Evolutionary conservation across 2,329 filamentous ascomycete species (phyloP), one percentile per base, ranked within the genome.

Genomic region (Metarhizium sp.): DNA sequence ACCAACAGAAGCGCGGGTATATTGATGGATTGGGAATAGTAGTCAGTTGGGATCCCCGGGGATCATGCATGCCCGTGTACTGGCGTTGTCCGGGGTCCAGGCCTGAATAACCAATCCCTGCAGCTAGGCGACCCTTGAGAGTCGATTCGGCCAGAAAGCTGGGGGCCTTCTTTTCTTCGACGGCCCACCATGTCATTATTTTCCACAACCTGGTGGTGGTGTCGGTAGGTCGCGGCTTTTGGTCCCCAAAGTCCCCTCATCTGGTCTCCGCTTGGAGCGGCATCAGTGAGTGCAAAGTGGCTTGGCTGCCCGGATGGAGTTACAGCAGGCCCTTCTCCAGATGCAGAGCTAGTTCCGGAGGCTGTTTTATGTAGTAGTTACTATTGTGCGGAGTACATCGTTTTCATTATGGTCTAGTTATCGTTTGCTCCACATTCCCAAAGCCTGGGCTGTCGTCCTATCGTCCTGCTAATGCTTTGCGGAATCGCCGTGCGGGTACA

Each of bases 401-500:
- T 40, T 14, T 20, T 45, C 13, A n/a, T 43, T 43, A 20, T 8
- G 38, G 38, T 45, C 13, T 7, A 29, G 10, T 16, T 40, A 13
- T 43, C 51, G 18, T 43, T 32, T 52, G 14, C 51, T 53, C 53
- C 53, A 51, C 53, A 55, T 32, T 46, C 14, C 30, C 38, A 32
- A n/a, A 40, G 30, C 30, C 34, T 29, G 45, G 40, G 7, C 47
- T 34, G 47, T 34, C 14, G 25, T 50, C 18, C 14, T 50, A 8
- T 25, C 16, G 7, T 18, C 25, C 13, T n/a, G 13, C 6, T 6
- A 36, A 13, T 43, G 47, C 8, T 29, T 29, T 42, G 48, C 55
- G 48, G 51, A 18, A 48, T 18, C 48, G 50, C 55, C 49, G 52
- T 29, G 52, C 52, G 43, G 50, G 49, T 57, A 57, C 55, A 55